phyloP scores from a whole-genome alignment of 345 rosid species.

The Pistacia integerrima region DNA sequence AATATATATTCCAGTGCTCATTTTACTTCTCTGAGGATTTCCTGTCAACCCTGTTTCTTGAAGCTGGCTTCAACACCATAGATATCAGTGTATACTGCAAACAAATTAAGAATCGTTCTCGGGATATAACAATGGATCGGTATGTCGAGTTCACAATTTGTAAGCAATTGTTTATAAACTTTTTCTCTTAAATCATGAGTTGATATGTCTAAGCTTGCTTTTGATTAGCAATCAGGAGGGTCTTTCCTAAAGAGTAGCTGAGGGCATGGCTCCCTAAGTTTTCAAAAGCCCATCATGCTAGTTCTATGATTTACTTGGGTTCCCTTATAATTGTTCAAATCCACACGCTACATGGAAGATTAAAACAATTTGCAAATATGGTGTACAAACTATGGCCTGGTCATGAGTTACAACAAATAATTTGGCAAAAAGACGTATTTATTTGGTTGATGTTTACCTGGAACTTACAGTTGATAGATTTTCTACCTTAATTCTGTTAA shows the following conservation, averaged over 20 bases:
- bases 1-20: slow-evolving; percentile 28
- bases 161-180: not conserved
- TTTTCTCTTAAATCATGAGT: not conserved
- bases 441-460: too few relatives aligned
- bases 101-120: slow-evolving; percentile 30
- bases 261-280: not conserved
- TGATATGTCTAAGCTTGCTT: not conserved
- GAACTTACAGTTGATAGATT: too few relatives aligned
- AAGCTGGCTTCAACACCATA: slow-evolving; percentile 35
- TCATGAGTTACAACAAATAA: too few relatives aligned
- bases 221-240: not conserved
- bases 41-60: slow-evolving; percentile 33
- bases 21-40: slow-evolving; percentile 40
- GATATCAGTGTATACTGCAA: slow-evolving; percentile 30
- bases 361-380: too few relatives aligned
- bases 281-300: not conserved
- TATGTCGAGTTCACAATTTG: slow-evolving; percentile 16
- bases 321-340: not conserved
- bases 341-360: not conserved
- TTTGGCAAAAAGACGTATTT: too few relatives aligned
- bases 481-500: too few relatives aligned
- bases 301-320: not conserved
- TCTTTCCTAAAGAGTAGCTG: too few relatives aligned
- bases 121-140: slow-evolving; percentile 36
- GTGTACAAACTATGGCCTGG: too few relatives aligned